phyloP scores from a whole-genome alignment of 177 flowering plant genomes.

The Vitis hybrid region DNA sequence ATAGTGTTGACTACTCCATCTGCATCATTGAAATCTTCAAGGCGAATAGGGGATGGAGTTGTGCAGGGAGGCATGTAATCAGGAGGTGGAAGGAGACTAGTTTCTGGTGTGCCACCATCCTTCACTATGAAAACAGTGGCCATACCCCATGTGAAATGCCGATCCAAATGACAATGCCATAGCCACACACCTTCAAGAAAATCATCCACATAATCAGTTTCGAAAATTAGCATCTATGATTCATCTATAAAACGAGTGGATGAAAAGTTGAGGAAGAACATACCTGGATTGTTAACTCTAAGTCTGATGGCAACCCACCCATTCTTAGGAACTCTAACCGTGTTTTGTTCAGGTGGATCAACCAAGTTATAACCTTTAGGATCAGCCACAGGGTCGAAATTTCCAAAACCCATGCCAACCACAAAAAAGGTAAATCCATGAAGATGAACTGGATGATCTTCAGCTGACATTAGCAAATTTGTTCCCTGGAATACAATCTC shows the following conservation, averaged over 20 bases:
- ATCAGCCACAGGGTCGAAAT: neutral
- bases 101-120: neutral
- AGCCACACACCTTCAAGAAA: constrained; percentile 1
- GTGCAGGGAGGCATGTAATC: neutral
- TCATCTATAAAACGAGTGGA: too few relatives aligned
- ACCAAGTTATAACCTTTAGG: neutral
- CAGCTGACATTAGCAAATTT: neutral
- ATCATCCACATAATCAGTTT: neutral
- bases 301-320: constrained; percentile 5
- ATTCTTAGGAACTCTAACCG: neutral
- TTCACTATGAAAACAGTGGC: neutral
- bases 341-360: neutral
- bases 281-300: neutral
- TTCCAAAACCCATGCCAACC: neutral
- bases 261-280: too few relatives aligned
- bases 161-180: constrained; percentile 2
- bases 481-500: neutral
- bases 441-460: neutral
- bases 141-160: neutral
- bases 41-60: too few relatives aligned
- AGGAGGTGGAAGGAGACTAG: neutral
- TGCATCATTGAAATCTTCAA: too few relatives aligned
- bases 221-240: too few relatives aligned
- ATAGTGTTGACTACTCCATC: too few relatives aligned
- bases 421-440: neutral